A percentile compares a stretch with the other conserved stretches of the same genome.
phyloP scores from a whole-genome alignment of 441 rosid species.

The Pelargonium citronellum region DNA sequence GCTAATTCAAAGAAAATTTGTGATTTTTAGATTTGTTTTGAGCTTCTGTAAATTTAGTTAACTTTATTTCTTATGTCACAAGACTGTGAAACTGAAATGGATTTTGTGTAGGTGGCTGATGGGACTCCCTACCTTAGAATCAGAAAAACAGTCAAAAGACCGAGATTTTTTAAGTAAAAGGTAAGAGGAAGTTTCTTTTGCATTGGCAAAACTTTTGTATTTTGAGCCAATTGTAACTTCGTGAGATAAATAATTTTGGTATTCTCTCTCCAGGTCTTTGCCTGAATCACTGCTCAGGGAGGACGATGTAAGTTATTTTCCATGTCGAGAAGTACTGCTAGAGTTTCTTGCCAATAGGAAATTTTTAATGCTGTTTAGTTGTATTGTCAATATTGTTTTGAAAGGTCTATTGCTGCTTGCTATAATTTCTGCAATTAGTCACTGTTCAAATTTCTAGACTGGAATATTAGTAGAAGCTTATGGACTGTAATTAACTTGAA shows the following conservation, averaged over 20 bases:
- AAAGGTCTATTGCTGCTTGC: background rate
- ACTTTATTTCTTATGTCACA: no score
- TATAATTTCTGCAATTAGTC: no score
- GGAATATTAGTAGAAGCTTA: no score
- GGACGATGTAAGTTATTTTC: slow-evolving; percentile 58
- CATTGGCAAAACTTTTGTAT: background rate
- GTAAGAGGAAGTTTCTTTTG: slow-evolving; percentile 8
- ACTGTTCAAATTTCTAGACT: no score
- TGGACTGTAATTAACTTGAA: no score
- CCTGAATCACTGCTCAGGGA: slow-evolving; percentile 66
- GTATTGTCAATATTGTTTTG: background rate
- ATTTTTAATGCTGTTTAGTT: background rate
- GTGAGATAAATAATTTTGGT: slow-evolving; percentile 9
- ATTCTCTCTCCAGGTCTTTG: slow-evolving; percentile 35
- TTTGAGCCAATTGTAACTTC: background rate
- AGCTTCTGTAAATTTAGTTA: no score
- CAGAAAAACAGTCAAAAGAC: slow-evolving; percentile 25
- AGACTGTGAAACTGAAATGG: no score
- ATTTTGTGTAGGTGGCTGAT: slow-evolving; percentile 59
- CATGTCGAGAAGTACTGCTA: background rate
- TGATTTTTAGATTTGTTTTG: no score
- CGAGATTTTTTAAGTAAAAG: slow-evolving; percentile 22
- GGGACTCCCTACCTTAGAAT: slow-evolving; percentile 40
- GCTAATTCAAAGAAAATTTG: no score
- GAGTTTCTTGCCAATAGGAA: background rate